phyloP scores from a whole-genome alignment of 2,329 filamentous ascomycete species.

The Penicillium sp. region DNA sequence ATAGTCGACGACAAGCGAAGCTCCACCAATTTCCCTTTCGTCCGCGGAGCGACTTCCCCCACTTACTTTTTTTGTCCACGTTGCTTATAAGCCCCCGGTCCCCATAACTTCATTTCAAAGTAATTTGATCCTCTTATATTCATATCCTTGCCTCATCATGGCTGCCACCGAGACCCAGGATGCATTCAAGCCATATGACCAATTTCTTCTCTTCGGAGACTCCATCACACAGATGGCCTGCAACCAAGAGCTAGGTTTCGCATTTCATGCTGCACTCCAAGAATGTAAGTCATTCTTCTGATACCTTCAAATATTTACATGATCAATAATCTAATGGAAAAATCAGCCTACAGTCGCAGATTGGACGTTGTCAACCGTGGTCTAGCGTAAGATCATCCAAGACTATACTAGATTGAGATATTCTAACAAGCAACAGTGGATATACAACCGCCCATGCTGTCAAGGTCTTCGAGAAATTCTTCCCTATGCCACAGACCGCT shows the following conservation, averaged over 20 bases:
- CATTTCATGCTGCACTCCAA: constrained; percentile 69
- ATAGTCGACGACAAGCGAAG: background rate
- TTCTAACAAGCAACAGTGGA: constrained; percentile 50
- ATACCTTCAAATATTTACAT: background rate
- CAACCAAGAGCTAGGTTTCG: constrained; percentile 65
- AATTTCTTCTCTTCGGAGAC: constrained; percentile 84
- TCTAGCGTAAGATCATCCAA: constrained; percentile 53
- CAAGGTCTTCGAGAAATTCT: constrained; percentile 64
- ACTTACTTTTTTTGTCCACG: background rate
- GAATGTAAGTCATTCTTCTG: constrained; percentile 51
- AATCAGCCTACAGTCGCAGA: constrained; percentile 67
- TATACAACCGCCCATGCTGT: constrained; percentile 79
- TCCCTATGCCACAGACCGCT: constrained; percentile 63
- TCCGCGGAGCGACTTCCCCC: constrained; percentile 12
- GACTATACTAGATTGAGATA: constrained; percentile 1
- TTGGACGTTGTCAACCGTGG: constrained; percentile 88
- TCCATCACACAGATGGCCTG: constrained; percentile 74
- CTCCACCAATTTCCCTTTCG: constrained; percentile 14
- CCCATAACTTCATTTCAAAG: background rate
- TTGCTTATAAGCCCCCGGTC: background rate
- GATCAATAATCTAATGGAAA: constrained; percentile 10
- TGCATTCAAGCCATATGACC: constrained; percentile 56
- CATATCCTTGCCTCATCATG: background rate
- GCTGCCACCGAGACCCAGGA: background rate
- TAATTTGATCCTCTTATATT: background rate